These are phyloP conservation scores for Hymenoscyphus repandus DNA, from an alignment of 2,329 filamentous ascomycete genomes.

Conservation along the genomic window DNA sequence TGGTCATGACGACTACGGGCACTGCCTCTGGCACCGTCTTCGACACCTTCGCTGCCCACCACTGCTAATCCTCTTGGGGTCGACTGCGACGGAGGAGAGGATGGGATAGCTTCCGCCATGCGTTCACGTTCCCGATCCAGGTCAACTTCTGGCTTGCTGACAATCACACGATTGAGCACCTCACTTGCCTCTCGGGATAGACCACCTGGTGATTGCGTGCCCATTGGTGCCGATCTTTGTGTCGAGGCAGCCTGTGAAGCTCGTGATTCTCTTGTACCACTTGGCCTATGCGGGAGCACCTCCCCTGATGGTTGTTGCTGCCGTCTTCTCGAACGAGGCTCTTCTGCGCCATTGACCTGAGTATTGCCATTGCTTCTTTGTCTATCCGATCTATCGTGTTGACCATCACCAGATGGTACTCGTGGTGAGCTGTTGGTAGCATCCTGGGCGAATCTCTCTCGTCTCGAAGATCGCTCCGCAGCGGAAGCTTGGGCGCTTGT, in stretches of 20 bases:
- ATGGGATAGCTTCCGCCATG: conserved; percentile 53
- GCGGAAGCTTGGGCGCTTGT: conserved; percentile 32
- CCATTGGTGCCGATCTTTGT: conserved; percentile 34
- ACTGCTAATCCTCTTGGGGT: conserved; percentile 43
- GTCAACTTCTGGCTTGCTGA: conserved; percentile 71
- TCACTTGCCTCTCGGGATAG: conserved; percentile 73
- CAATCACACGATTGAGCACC: conserved; percentile 70
- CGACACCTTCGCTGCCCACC: conserved; percentile 43
- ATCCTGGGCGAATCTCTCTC: conserved; percentile 14
- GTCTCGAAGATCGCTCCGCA: conserved; percentile 22
- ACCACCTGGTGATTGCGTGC: conserved; percentile 49
- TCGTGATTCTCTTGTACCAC: conserved; percentile 37
- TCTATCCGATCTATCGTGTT: conserved; percentile 21
- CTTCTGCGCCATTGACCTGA: conserved; percentile 37
- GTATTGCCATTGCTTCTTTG: conserved; percentile 35
- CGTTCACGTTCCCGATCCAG: conserved; percentile 67
- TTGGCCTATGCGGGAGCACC: conserved; percentile 36
- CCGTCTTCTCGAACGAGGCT: conserved; percentile 39
- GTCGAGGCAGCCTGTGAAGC: conserved; percentile 32
- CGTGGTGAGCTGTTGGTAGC: conserved; percentile 24
- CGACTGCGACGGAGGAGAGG: conserved; percentile 37
- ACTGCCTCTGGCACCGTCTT: conserved; percentile 37
- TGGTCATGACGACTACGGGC: conserved; percentile 57
- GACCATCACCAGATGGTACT: conserved; percentile 20
- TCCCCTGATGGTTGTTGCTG: conserved; percentile 41